These are phyloP conservation scores for Alternaria burnsii DNA, from an alignment of 2,329 filamentous ascomycete species.

Conservation along the genomic window DNA sequence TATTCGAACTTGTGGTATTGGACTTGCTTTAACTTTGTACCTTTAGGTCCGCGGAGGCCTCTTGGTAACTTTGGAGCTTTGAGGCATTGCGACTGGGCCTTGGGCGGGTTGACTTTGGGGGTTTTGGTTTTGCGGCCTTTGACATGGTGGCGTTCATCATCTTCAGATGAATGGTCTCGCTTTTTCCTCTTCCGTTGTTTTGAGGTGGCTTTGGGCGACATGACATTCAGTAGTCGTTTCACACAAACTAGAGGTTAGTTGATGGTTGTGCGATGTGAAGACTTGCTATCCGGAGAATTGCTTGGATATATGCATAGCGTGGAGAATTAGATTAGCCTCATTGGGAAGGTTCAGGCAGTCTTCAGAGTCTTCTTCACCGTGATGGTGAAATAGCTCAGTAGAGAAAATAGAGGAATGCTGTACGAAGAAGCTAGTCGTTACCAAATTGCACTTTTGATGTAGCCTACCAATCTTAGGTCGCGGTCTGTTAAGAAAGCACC, in stretches of 20 bases:
- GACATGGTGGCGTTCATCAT: not conserved
- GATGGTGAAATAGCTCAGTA: not conserved
- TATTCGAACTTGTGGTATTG: constrained; percentile 28
- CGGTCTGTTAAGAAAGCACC: too few relatives aligned
- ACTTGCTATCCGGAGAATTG: not conserved
- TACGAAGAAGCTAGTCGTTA: not conserved
- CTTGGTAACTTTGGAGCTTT: not conserved
- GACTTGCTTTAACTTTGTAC: constrained; percentile 10
- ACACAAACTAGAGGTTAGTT: not conserved
- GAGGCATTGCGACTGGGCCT: not conserved
- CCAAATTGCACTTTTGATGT: too few relatives aligned
- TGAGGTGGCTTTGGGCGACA: not conserved
- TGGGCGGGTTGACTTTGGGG: not conserved
- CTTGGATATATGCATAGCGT: not conserved
- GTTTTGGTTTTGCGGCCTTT: not conserved
- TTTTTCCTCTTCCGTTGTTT: not conserved
- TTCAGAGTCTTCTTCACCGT: not conserved
- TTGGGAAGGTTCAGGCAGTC: not conserved
- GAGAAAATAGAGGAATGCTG: not conserved
- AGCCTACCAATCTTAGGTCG: too few relatives aligned
- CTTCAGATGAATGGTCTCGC: not conserved
- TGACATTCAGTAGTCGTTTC: not conserved
- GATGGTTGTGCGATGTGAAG: not conserved
- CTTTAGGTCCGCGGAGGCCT: not conserved
- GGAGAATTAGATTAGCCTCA: not conserved